Percentiles rank a stretch among this genome's conserved stretches.
These are phyloP conservation scores for Vitis riparia DNA, from an alignment of 164 flowering plant genomes.

Conservation along the genomic window DNA sequence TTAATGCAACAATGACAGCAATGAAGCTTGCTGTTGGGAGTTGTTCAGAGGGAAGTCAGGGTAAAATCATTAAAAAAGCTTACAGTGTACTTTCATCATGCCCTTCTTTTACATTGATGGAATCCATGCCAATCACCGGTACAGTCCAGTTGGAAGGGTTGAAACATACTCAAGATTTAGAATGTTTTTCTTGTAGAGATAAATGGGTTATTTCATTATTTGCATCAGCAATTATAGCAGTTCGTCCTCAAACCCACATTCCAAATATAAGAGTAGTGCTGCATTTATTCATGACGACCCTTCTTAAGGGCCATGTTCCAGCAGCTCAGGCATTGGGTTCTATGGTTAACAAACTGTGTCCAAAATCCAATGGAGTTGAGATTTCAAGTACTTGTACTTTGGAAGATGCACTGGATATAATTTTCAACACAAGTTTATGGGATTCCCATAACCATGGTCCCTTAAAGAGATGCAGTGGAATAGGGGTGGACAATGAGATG, in stretches of 20 bases:
- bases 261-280: conserved; percentile 45
- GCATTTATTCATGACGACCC: conserved; percentile 36
- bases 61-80: conserved; percentile 58
- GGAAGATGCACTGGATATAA: conserved; percentile 65
- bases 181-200: conserved; percentile 42
- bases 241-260: conserved; percentile 61
- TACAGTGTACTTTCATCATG: conserved; percentile 43
- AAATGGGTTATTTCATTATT: conserved; percentile 65
- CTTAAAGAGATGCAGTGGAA: conserved; percentile 8
- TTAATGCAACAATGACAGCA: conserved; percentile 58
- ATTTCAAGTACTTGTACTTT: conserved; percentile 35
- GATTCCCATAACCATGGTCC: conserved; percentile 15
- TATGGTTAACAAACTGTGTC: conserved; percentile 66
- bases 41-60: conserved; percentile 63
- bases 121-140: conserved; percentile 11
- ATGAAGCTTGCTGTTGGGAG: conserved; percentile 63
- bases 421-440: conserved; percentile 33
- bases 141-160: conserved; percentile 24
- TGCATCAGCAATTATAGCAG: conserved; percentile 76
- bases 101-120: conserved; percentile 27
- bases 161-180: conserved; percentile 15
- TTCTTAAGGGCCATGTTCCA: conserved; percentile 59
- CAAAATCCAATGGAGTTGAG: conserved; percentile 23
- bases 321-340: conserved; percentile 97
- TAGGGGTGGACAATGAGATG: conserved; percentile 17